Percentiles rank a stretch among this genome's conserved stretches.
Conservation (phyloP, 805 yeast genomes). For the Jamesozyma gamospora region DNA sequence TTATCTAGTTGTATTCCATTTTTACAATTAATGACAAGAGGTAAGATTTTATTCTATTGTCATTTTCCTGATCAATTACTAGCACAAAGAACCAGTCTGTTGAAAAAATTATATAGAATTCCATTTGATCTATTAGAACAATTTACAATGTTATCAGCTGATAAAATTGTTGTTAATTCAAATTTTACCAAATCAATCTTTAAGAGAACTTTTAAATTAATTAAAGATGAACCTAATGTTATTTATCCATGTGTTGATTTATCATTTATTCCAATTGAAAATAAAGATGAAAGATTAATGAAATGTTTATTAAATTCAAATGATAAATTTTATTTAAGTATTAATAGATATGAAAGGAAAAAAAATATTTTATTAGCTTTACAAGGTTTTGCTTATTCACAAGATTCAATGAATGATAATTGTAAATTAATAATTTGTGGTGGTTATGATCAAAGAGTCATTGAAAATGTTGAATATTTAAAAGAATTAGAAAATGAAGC, state of each 20-base stretch:
- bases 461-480: conserved; percentile 68
- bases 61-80: conserved; percentile 90
- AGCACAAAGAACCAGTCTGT: conserved; percentile 44
- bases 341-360: conserved; percentile 83
- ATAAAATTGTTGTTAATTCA: conserved; percentile 79
- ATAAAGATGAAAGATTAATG: conserved; percentile 13
- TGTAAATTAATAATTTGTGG: conserved; percentile 70
- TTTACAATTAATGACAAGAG: conserved; percentile 35
- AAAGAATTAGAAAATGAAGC: conserved; percentile 47
- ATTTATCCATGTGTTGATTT: conserved; percentile 60
- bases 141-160: conserved; percentile 65
- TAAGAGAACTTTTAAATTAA: conserved; percentile 46
- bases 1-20: conserved; percentile 72
- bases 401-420: conserved; percentile 19
- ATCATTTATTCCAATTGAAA: conserved; percentile 17
- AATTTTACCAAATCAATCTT: conserved; percentile 69
- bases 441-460: conserved; percentile 72
- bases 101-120: conserved; percentile 58
- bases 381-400: conserved; percentile 44
- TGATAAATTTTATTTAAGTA: conserved; percentile 47
- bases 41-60: conserved; percentile 71
- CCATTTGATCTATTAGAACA: conserved; percentile 86
- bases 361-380: conserved; percentile 77
- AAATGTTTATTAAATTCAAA: conserved; percentile 9
- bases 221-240: conserved; percentile 24